A percentile compares a stretch with the other conserved stretches of the same genome.
Conservation (phyloP, 371 early-diverging fungal genomes). For the Syncephalastrum racemosum region DNA sequence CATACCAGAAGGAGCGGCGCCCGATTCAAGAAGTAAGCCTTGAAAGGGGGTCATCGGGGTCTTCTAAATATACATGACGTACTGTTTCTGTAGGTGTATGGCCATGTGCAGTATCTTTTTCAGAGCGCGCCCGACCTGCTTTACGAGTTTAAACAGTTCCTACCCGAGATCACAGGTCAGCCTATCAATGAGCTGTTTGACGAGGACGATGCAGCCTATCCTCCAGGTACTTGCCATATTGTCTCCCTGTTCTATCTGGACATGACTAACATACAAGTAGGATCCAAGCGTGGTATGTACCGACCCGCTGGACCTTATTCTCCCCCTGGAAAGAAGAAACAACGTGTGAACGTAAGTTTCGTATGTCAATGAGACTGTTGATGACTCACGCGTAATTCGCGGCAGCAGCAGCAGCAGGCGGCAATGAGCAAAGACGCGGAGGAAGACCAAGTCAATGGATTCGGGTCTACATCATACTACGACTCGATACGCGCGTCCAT, state of each 20-base stretch:
- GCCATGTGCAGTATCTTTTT: slow-evolving; percentile 82
- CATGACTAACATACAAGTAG: too few relatives aligned
- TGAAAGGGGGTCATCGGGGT: neutral
- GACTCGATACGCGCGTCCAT: slow-evolving; percentile 17
- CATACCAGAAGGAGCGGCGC: slow-evolving; percentile 87
- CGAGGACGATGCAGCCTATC: too few relatives aligned
- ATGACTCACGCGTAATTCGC: too few relatives aligned
- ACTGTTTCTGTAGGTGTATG: slow-evolving; percentile 43
- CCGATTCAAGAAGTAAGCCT: slow-evolving; percentile 79
- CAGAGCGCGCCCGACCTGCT: slow-evolving; percentile 79
- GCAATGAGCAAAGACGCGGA: neutral
- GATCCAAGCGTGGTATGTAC: too few relatives aligned
- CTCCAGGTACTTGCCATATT: too few relatives aligned
- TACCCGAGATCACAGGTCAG: slow-evolving; percentile 63
- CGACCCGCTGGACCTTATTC: too few relatives aligned
- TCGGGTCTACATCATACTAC: slow-evolving; percentile 11
- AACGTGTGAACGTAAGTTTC: too few relatives aligned
- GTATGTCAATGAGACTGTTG: too few relatives aligned
- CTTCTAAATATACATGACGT: neutral
- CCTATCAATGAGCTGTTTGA: neutral
- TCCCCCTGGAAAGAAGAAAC: slow-evolving; percentile 14
- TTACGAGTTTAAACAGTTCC: slow-evolving; percentile 93
- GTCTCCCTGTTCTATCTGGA: too few relatives aligned
- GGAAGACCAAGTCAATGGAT: slow-evolving; percentile 15
- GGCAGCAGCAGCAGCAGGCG: too few relatives aligned